Evolutionary conservation across 2,329 filamentous ascomycete genomes (phyloP), one percentile per base, ranked within the genome.

Genomic region (Phialemoniopsis sp.): DNA sequence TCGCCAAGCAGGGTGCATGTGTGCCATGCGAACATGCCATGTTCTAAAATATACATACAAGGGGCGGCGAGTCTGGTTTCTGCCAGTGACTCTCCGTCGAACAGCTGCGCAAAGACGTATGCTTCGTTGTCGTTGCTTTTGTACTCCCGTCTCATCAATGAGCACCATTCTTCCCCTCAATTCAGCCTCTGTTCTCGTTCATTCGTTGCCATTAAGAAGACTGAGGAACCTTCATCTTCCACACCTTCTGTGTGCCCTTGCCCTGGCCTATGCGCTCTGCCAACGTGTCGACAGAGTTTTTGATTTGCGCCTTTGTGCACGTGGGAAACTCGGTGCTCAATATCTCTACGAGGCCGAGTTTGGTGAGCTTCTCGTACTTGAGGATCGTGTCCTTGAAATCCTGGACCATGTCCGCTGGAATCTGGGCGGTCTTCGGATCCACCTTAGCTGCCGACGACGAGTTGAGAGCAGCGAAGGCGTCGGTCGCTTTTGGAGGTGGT

Each of bases 261-360:
- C 49, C 47, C 3, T 43, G 47, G 62, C 76, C 61, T 68, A 76
- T 47, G 72, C 84, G 52, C 70, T 72, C 44, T 73, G 87, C 87
- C 38, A 87, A 67, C 9, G 64, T 63, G 44, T 80, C 80, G 15
- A 93, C 64, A 0, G 86, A 90, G 38, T 80, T 76, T 53, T 80
- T 85, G 49, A 94, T 80, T 17, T 80, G 76, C 15, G 80, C 77
- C 51, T 83, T 87, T 2, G 82, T 78, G 34, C 82, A 73, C 45
- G 82, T 82, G 1, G 82, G 78, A 48, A 91, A 89, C 49, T 79
- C 73, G 55, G 85, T 82, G 60, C 89, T 87, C 44, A 94, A 60
- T 5, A 85, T 72, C 58, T 91, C 87, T 8, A 88, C 71, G 49
- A 93, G 64, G 8, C 85, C 87, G 2, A 81, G 62, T 62, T 93